These are phyloP conservation scores for Pulveroboletus sp. DNA, from an alignment of 768 basidiomycete genomes.

Conservation along the genomic window DNA sequence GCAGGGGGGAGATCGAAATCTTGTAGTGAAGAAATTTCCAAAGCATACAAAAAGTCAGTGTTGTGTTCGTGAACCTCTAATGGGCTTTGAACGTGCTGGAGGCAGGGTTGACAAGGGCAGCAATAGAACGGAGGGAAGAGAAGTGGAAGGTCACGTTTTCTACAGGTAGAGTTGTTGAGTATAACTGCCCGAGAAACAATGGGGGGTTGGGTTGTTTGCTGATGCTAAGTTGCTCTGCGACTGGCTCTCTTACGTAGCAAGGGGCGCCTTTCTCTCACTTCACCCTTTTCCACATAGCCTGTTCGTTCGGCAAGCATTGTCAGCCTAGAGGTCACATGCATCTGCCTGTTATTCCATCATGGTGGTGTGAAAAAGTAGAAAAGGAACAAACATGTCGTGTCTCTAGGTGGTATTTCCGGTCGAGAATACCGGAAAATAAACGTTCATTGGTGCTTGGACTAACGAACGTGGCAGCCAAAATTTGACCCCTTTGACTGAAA, in stretches of 20 bases:
- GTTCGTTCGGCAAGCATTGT: not conserved
- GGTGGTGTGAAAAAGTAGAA: too few relatives aligned
- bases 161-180: not conserved
- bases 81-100: slow-evolving; percentile 4
- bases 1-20: not conserved
- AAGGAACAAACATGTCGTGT: not conserved
- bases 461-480: not conserved
- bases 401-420: not conserved
- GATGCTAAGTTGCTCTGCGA: not conserved
- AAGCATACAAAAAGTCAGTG: slow-evolving; percentile 13
- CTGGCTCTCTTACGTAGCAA: slow-evolving; percentile 9
- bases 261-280: too few relatives aligned
- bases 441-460: not conserved
- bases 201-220: not conserved
- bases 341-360: not conserved
- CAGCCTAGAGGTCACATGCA: not conserved
- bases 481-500: not conserved
- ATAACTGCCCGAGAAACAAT: not conserved
- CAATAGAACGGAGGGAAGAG: slow-evolving; percentile 3
- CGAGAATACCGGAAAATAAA: not conserved
- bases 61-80: not conserved
- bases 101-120: slow-evolving; percentile 7
- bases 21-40: not conserved
- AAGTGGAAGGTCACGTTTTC: slow-evolving; percentile 7
- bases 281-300: not conserved